Conservation (phyloP, 441 rosid genomes). For the Gossypium trilobum region DNA sequence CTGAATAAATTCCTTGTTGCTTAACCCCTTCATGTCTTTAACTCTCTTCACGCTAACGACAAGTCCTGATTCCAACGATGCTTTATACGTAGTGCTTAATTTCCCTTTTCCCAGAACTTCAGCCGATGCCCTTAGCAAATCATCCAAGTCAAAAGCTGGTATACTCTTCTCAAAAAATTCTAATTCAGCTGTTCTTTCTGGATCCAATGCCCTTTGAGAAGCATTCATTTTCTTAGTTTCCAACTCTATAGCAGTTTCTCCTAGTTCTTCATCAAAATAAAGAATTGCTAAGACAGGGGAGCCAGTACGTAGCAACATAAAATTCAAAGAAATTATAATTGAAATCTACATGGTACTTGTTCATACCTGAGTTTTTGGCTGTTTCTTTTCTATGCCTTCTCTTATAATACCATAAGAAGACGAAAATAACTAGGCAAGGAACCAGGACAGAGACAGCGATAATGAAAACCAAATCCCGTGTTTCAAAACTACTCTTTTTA, state of each 20-base stretch:
- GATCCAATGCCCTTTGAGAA: slow-evolving; percentile 25
- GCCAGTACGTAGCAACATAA: too few relatives aligned
- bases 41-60: slow-evolving; percentile 40
- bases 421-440: slow-evolving; percentile 21
- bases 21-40: slow-evolving; percentile 25
- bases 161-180: slow-evolving; percentile 34
- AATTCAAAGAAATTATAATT: not conserved
- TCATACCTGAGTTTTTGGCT: slow-evolving; percentile 22
- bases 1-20: slow-evolving; percentile 38
- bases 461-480: slow-evolving; percentile 28
- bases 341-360: not conserved
- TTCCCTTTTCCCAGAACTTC: slow-evolving; percentile 45
- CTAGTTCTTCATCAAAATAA: not conserved
- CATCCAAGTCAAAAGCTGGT: slow-evolving; percentile 43
- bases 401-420: slow-evolving; percentile 26
- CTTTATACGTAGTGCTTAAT: slow-evolving; percentile 40
- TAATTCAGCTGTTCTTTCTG: slow-evolving; percentile 36
- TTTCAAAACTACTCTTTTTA: slow-evolving; percentile 8
- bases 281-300: too few relatives aligned
- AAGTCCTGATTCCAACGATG: slow-evolving; percentile 37
- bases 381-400: slow-evolving; percentile 10
- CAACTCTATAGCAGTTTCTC: slow-evolving; percentile 12
- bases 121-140: slow-evolving; percentile 50
- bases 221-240: slow-evolving; percentile 12
- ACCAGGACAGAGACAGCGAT: slow-evolving; percentile 25